Base-by-base conservation (phyloP, 2,329 filamentous ascomycete genomes). In the Cercospora beticola region DNA sequence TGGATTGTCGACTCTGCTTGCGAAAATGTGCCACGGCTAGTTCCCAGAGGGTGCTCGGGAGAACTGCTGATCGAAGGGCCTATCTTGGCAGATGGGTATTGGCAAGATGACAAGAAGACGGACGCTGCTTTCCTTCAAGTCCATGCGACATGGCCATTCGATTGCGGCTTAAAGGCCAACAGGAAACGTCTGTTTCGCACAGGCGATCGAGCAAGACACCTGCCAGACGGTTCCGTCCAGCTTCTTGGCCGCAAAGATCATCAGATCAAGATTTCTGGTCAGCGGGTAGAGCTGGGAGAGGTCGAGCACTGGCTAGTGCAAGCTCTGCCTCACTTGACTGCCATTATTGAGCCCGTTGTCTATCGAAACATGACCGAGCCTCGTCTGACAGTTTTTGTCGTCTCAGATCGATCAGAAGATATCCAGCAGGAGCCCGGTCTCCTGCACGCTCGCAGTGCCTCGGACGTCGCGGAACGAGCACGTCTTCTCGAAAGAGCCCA, bases 211-310 rank as follows among this genome's bases (percentile, higher is more conserved):
- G 75, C 72, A 2, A 64, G 68, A 40, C 67, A 74, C n/a, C 54
- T 69, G 6, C 23, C 83, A 89, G 68, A 75, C 54, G 73, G 75
- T 4, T 63, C 64, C 23, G n/a, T 75, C 14, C 33, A 62, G 16
- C 72, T 74, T 43, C 23, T 74, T 36, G 70, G 71, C 12, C 69
- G 74, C 18, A 57, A 30, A 26, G 92, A 94, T 73, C 89, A 90
- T 67, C 91, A 94, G 77, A 83, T 94, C 63, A 95, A 94, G 76
- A 83, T 96, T 12, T 57, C 54, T 28, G 62, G 62, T 12, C 62
- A 64, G 31, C 62, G 62, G 23, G 30, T 64, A 7, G 62, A 64
- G 62, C 33, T 64, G n/a, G 62, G 62, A 21, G 62, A 64, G 23
- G 62, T 64, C 8, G 62, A 64, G 67, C 61, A 69, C 70, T 57